phyloP scores from a whole-genome alignment of 2,329 filamentous ascomycete genomes.

The Pseudogymnoascus destructans region DNA sequence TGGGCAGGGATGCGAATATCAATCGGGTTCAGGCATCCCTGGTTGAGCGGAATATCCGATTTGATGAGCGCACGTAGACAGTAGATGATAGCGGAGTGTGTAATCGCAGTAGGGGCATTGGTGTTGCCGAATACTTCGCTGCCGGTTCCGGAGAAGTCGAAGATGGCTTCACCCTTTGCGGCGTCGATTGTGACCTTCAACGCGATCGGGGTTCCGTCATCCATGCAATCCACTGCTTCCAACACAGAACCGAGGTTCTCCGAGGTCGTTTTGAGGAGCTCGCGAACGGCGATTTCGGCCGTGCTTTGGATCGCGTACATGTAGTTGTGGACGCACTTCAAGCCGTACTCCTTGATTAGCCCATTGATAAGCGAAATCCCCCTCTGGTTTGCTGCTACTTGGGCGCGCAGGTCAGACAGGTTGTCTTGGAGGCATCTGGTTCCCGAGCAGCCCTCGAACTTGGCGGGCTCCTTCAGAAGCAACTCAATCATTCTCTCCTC shows the following conservation, averaged over 20 bases:
- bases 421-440: constrained; percentile 73
- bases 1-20: constrained; percentile 54
- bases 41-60: constrained; percentile 73
- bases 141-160: constrained; percentile 67
- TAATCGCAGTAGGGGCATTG: constrained; percentile 68
- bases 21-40: constrained; percentile 66
- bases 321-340: constrained; percentile 67
- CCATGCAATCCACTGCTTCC: constrained; percentile 69
- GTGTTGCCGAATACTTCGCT: constrained; percentile 66
- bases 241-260: constrained; percentile 59
- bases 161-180: constrained; percentile 60
- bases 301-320: constrained; percentile 76
- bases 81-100: constrained; percentile 72
- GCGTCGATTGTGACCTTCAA: constrained; percentile 64
- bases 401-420: constrained; percentile 73
- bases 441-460: constrained; percentile 63
- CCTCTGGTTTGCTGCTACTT: constrained; percentile 77
- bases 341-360: constrained; percentile 65
- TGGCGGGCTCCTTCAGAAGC: constrained; percentile 59
- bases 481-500: constrained; percentile 62
- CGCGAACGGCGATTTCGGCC: constrained; percentile 62
- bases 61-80: constrained; percentile 64
- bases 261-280: constrained; percentile 59
- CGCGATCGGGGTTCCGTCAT: constrained; percentile 67
- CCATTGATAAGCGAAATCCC: constrained; percentile 65